Evolutionary conservation across 192 early-diverging fungal species (phyloP), one percentile per base, ranked within the genome.

Genomic region (Gryganskiella cystojenkinii): DNA sequence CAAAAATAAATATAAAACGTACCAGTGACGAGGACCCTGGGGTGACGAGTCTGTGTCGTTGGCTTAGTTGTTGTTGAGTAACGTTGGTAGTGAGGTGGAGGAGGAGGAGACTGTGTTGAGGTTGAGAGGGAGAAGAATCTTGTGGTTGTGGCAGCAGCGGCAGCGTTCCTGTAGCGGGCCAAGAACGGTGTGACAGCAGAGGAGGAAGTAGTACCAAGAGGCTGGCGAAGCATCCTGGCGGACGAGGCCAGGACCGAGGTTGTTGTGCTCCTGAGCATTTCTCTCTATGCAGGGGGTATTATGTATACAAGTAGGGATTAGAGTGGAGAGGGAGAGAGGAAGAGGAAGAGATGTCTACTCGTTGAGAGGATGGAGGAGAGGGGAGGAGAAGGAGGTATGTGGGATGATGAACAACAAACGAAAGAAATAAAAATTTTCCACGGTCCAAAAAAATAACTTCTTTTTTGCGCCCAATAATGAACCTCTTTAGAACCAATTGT

Each of bases 21-120:
- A 76, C 89, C 89, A 49, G 87, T 88, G 47, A 90, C 89, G 14
- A 90, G 73, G 33, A 90, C 85, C 27, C 87, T 83, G 1, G 88
- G 88, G 30, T 80, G 67, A 27, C 65, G 80, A 64, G 61, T 49
- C 15, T 37, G 25, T 5, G 64, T 43, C 19, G 61, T n/a, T 13
- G 56, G 17, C 11, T 46, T 52, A 20, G 54, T 25, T 34, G 59
- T 31, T 7, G 22, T n/a, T 5, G 52, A 31, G 15, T 30, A 10
- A 28, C 9, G 15, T 3, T 11, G 34, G 37, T 73, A 34, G 35
- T 51, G 57, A 34, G 56, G 56, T 14, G 61, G 49, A 0, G 63
- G 56, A 13, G 63, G 63, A 8, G 62, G 51, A 25, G 35, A 51
- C 30, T 17, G n/a, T 53, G 33, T 24, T 2, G 43, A 10, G 14